These are phyloP conservation scores for Prillingera fragicola DNA, from an alignment of 1,284 basidiomycete species.

Conservation along the genomic window DNA sequence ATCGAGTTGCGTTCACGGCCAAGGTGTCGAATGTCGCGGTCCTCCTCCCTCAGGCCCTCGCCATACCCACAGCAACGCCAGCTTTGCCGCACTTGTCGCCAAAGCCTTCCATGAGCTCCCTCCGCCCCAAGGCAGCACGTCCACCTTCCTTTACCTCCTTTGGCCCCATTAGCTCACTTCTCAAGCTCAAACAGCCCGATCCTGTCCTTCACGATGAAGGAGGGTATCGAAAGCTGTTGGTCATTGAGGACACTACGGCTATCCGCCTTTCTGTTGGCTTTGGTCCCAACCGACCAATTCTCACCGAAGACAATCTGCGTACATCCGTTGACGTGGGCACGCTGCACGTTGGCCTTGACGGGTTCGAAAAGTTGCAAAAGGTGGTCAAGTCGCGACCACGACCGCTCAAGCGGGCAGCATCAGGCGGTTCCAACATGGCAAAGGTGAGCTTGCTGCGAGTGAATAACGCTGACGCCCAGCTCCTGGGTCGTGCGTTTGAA, in stretches of 20 bases:
- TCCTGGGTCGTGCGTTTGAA: conserved; percentile 34
- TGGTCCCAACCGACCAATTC: conserved; percentile 32
- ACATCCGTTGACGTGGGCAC: conserved; percentile 22
- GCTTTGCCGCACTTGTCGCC: conserved; percentile 3
- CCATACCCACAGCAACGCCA: neutral
- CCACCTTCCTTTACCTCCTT: neutral
- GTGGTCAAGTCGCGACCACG: conserved; percentile 11
- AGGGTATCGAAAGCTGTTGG: conserved; percentile 22
- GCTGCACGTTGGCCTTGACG: conserved; percentile 23
- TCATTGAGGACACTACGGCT: conserved; percentile 20
- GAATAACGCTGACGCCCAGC: conserved; percentile 21
- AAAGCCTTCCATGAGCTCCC: neutral
- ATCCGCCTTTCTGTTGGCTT: conserved; percentile 28
- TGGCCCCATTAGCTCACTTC: conserved; percentile 3
- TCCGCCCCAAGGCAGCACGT: neutral
- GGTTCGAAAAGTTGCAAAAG: conserved; percentile 22
- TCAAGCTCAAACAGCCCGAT: neutral
- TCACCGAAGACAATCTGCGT: conserved; percentile 37
- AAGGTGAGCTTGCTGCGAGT: conserved; percentile 13
- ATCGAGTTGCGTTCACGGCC: conserved; percentile 27
- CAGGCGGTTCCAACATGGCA: conserved; percentile 6
- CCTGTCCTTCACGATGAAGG: conserved; percentile 4
- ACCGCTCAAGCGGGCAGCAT: neutral
- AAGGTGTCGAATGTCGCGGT: conserved; percentile 23
- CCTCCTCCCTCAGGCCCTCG: conserved; percentile 22